Base-by-base conservation (phyloP, 495 filamentous ascomycete genomes). In the Penicillium angulare region DNA sequence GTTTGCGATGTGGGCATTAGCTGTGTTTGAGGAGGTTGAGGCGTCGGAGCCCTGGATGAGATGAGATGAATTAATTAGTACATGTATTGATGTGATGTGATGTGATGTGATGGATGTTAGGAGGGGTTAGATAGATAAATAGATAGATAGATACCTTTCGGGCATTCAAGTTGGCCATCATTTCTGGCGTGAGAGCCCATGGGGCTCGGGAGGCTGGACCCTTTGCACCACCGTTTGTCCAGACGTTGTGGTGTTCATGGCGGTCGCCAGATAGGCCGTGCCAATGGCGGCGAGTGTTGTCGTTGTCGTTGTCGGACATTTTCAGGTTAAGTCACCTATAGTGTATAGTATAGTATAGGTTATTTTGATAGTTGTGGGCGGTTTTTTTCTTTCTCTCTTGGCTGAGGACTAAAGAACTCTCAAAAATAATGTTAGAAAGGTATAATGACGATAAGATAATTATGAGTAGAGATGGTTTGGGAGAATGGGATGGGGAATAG, bases 181-280 rank as follows among this genome's bases (percentile, higher is more conserved):
- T 60, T 41, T 53, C 53, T 10, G 46, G 52, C 7, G 55, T 64
- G 43, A 55, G 45, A n/a, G 60, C 63, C 58, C 63, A 67, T 18
- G 49, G 41, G 27, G 61, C 73, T 21, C 49, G 65, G 31, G 43
- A 53, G 33, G 50, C 52, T 42, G 50, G 50, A n/a, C 38, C 52
- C 43, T 52, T 67, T 43, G 54, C 51, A 18, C 72, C 74, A 31
- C 74, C 74, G 17, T 53, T 50, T 51, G 68, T 64, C 74, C 72
- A 77, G 55, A 68, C 68, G 47, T 74, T 77, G 26, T 50, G 61
- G 44, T 75, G 73, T 43, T 77, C 71, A 47, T 75, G 40, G 41
- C 74, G 67, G 43, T 72, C 52, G 22, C 72, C 74, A 20, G 64
- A 7, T n/a, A 1, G 52, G 24, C 72, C 74, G 53, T 74, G 67